These are phyloP conservation scores for Macroventuria anomochaeta DNA, from an alignment of 2,329 filamentous ascomycete genomes.

Conservation along the genomic window DNA sequence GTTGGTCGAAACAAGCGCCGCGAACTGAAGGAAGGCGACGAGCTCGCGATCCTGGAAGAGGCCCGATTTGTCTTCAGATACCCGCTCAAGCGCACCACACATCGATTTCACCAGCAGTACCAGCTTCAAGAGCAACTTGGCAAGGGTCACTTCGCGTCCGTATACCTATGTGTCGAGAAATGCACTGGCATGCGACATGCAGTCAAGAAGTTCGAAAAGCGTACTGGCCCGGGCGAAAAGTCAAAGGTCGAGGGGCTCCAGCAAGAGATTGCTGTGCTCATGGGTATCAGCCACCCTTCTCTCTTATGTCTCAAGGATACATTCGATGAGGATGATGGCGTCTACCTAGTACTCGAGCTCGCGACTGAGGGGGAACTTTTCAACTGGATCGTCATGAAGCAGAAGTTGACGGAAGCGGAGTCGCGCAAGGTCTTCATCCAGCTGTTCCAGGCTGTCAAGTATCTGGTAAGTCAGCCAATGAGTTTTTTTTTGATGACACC, in stretches of 20 bases:
- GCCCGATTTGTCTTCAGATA: slow-evolving; percentile 93
- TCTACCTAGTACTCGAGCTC: slow-evolving; percentile 90
- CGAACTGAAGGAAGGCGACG: slow-evolving; percentile 86
- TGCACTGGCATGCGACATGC: slow-evolving; percentile 81
- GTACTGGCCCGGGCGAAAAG: slow-evolving; percentile 78
- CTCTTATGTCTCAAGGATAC: slow-evolving; percentile 93
- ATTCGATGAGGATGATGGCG: slow-evolving; percentile 87
- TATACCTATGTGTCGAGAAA: slow-evolving; percentile 90
- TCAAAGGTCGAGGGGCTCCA: slow-evolving; percentile 86
- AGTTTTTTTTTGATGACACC: not conserved
- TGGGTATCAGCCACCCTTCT: slow-evolving; percentile 95
- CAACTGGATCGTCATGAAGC: slow-evolving; percentile 90
- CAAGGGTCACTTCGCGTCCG: slow-evolving; percentile 93
- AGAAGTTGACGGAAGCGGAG: slow-evolving; percentile 84
- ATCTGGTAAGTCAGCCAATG: slow-evolving; percentile 69
- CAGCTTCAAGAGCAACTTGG: slow-evolving; percentile 83
- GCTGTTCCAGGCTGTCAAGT: slow-evolving; percentile 92
- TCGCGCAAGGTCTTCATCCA: slow-evolving; percentile 87
- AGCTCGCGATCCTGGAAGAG: slow-evolving; percentile 84
- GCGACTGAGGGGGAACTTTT: slow-evolving; percentile 94
- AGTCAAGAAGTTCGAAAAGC: slow-evolving; percentile 93
- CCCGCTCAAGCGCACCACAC: slow-evolving; percentile 65
- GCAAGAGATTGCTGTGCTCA: slow-evolving; percentile 94
- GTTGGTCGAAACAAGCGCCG: slow-evolving; percentile 91
- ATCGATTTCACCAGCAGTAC: slow-evolving; percentile 85